phyloP scores from a whole-genome alignment of 495 filamentous ascomycete genomes.

The Aspergillus affinis region DNA sequence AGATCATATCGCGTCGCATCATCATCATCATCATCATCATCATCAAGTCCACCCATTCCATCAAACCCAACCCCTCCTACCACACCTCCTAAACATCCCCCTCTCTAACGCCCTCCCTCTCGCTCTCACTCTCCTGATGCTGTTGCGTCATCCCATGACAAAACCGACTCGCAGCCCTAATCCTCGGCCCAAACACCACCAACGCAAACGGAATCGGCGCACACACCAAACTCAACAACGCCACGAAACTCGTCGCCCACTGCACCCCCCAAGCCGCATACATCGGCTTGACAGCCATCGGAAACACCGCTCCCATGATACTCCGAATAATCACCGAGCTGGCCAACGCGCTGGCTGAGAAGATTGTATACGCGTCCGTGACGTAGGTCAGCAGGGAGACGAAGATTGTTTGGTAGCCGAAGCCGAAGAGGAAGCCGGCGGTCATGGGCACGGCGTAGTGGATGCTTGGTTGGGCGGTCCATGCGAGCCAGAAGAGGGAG shows the following conservation, averaged over 20 bases:
- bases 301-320: constrained; percentile 58
- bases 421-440: constrained; percentile 65
- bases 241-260: constrained; percentile 49
- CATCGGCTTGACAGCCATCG: constrained; percentile 43
- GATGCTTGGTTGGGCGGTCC: constrained; percentile 55
- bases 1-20: too few species aligned
- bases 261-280: constrained; percentile 40
- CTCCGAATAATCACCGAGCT: constrained; percentile 60
- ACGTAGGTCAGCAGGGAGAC: constrained; percentile 73
- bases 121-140: constrained; percentile 15
- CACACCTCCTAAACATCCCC: too few species aligned
- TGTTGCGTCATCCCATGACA: constrained; percentile 32
- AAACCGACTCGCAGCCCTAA: constrained; percentile 41
- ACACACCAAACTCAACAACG: constrained; percentile 42
- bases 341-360: constrained; percentile 67
- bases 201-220: constrained; percentile 44
- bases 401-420: constrained; percentile 66
- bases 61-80: too few species aligned
- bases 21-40: too few species aligned
- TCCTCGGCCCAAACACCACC: constrained; percentile 33
- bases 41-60: too few species aligned
- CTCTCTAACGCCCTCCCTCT: not conserved
- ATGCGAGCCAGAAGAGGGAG: constrained; percentile 72
- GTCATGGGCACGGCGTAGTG: constrained; percentile 65
- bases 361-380: constrained; percentile 73